Conservation (phyloP, 805 yeast species). For the Lipomyces mesembrius region DNA sequence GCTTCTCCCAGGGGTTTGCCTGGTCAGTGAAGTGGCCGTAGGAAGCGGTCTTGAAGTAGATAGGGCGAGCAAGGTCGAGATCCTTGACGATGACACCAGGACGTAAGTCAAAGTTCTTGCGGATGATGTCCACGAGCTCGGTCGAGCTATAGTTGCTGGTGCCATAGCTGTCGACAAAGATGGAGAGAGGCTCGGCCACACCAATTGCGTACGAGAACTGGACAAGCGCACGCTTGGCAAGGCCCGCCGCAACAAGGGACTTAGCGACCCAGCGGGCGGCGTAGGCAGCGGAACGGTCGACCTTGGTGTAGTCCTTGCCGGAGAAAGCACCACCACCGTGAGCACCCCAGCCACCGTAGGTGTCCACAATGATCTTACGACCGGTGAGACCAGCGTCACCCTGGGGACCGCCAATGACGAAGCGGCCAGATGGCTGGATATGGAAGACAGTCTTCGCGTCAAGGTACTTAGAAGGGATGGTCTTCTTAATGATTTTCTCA, state of each 20-base stretch:
- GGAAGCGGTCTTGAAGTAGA: conserved; percentile 97
- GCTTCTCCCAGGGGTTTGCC: conserved; percentile 98
- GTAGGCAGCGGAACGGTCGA: conserved; percentile 99
- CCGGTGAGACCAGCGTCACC: conserved; percentile 99
- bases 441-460: conserved; percentile 89
- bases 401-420: conserved; percentile 99
- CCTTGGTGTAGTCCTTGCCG: conserved; percentile 99
- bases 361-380: conserved; percentile 98
- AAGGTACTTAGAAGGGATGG: conserved; percentile 85
- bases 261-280: conserved; percentile 99
- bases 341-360: conserved; percentile 99
- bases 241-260: conserved; percentile 91
- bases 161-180: conserved; percentile 97
- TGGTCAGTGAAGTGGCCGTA: conserved; percentile 99
- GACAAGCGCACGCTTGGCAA: conserved; percentile 95
- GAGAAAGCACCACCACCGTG: conserved; percentile 99
- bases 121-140: conserved; percentile 88
- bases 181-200: conserved; percentile 99
- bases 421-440: conserved; percentile 99
- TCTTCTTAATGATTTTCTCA: conserved; percentile 85
- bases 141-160: conserved; percentile 88
- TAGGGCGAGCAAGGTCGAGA: conserved; percentile 97
- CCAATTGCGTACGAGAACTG: conserved; percentile 99
- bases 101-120: conserved; percentile 96
- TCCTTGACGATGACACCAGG: conserved; percentile 99